phyloP scores from a whole-genome alignment of 805 yeast species.

The Zygosaccharomyces rouxii region DNA sequence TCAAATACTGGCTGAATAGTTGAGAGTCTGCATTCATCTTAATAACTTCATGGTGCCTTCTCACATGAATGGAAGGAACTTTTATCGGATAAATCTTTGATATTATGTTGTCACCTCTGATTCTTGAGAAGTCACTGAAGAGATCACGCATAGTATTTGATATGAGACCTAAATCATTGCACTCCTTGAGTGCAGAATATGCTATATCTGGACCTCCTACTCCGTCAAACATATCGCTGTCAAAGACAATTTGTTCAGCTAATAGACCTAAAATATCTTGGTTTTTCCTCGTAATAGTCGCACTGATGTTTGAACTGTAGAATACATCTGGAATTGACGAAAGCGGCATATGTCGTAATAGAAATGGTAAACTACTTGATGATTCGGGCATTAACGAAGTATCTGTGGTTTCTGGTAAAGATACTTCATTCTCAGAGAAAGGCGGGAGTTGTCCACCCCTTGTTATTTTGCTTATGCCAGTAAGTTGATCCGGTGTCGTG shows the following conservation, averaged over 20 bases:
- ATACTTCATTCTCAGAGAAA: constrained; percentile 13
- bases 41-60: constrained; percentile 34
- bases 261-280: constrained; percentile 28
- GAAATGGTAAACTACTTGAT: constrained; percentile 64
- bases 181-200: constrained; percentile 19
- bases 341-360: constrained; percentile 59
- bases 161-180: constrained; percentile 21
- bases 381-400: constrained; percentile 20
- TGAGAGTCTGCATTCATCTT: constrained; percentile 46
- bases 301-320: constrained; percentile 23
- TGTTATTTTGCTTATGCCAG: not conserved
- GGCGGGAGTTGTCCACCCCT: constrained; percentile 6
- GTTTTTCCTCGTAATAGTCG: constrained; percentile 14
- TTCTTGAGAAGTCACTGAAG: constrained; percentile 24
- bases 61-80: constrained; percentile 31
- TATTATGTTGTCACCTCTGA: constrained; percentile 29
- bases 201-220: constrained; percentile 57
- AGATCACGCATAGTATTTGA: constrained; percentile 18
- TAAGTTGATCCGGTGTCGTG: not conserved
- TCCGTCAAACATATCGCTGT: constrained; percentile 45
- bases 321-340: constrained; percentile 57
- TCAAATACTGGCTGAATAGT: constrained; percentile 55
- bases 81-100: constrained; percentile 22
- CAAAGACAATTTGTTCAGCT: constrained; percentile 32
- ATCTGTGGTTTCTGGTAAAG: constrained; percentile 19